Conservation (phyloP, 2,329 filamentous ascomycete species). For the Aspergillus proliferans region DNA sequence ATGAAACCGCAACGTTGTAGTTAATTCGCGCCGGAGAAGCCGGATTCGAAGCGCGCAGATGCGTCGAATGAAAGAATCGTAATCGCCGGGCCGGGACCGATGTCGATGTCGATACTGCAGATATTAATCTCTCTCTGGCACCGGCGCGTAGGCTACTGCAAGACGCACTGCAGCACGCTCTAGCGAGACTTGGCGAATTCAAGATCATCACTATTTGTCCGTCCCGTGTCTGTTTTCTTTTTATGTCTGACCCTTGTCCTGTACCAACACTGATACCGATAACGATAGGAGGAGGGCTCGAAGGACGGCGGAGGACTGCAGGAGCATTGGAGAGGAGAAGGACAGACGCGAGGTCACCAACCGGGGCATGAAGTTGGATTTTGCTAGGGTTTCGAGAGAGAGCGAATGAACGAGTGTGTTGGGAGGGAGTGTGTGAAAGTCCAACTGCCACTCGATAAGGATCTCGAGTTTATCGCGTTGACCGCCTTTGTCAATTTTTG, state of each 20-base stretch:
- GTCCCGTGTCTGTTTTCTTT: neutral
- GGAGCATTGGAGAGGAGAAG: conserved; percentile 11
- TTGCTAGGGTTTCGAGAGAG: neutral
- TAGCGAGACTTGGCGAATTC: conserved; percentile 19
- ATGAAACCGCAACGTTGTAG: conserved; percentile 68
- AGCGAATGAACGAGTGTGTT: neutral
- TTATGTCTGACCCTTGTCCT: conserved; percentile 2
- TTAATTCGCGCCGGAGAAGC: conserved; percentile 43
- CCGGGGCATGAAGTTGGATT: neutral
- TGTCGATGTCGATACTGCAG: conserved; percentile 7
- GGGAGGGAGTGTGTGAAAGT: neutral
- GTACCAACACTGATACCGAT: conserved; percentile 7
- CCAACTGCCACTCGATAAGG: neutral
- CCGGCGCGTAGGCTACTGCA: conserved; percentile 28
- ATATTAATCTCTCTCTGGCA: conserved; percentile 15
- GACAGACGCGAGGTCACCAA: neutral
- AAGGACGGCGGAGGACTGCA: conserved; percentile 3
- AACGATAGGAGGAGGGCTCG: neutral
- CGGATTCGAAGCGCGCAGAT: conserved; percentile 10
- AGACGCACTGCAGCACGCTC: conserved; percentile 26
- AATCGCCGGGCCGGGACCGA: conserved; percentile 4
- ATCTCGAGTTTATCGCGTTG: neutral
- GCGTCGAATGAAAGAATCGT: conserved; percentile 25
- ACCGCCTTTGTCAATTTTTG: neutral
- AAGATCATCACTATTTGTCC: conserved; percentile 24